Base-by-base conservation (phyloP, 2,329 filamentous ascomycete genomes). In the Trichocomaceae sp. region DNA sequence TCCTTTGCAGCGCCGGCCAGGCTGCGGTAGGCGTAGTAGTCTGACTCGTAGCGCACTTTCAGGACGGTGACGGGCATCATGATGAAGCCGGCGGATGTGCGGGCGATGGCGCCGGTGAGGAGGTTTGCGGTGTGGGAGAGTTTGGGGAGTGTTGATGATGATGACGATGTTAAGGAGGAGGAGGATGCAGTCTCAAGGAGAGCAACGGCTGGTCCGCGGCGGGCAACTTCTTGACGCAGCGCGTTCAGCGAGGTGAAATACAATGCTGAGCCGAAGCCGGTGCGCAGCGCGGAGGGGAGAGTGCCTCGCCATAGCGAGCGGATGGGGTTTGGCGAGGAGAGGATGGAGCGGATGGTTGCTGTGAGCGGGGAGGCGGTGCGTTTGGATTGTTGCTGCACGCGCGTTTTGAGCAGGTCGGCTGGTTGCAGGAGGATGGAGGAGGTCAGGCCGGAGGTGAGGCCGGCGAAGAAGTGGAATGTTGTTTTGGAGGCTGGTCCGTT, bases 1-100 rank as follows among this genome's bases (percentile, higher is more conserved):
- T 93, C 89, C 33, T 76, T 76, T 1, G 81, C 83, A 0, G 93
- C 93, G 37, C 83, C 79, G 41, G 80, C 72, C 22, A 97, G 77
- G 1, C 89, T 92, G 22, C 80, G 80, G 74, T 97, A 97, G 2
- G 83, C 76, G 75, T 96, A 99, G 44, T 92, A 76, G 58, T 81
- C 90, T 23, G 87, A 92, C 71, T 99, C 93, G 67, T 95, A 97
- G 45, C 93, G 88, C 44, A 97, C 93, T 69, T 99, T 99, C 65
- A 99, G 86, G 45, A 99, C 86, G 1, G 93, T 99, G 58, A 97
- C 83, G 1, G 93, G 93, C 88, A 96, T 97, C 73, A 97, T 83
- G 46, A 95, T 75, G 66, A 96, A 88, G 37, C 93, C 93, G 0
- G 92, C 92, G 51, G 87, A 85, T 1, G 90, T 90, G 52, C 93